Evolutionary conservation across 2,329 filamentous ascomycete genomes (phyloP), one percentile per base, ranked within the genome.

Genomic region (Metarhizium sp.): DNA sequence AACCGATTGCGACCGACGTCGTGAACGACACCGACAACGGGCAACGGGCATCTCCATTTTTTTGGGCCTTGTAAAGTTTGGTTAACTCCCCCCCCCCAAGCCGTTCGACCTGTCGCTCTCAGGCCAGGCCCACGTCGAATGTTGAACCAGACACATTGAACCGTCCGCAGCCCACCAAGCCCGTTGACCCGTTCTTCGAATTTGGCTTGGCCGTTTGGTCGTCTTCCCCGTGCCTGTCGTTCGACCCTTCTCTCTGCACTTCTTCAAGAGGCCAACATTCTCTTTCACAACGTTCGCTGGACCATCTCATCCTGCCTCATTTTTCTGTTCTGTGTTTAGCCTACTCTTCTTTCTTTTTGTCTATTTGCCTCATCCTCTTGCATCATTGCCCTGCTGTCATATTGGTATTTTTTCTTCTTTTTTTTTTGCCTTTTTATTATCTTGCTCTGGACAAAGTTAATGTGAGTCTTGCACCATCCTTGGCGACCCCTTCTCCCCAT

Each of bases 361-460:
- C 32, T 50, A 25, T 25, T 25, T 25, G 25, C 1, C 25, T 25
- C 25, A 25, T 25, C 25, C 4, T 18, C 6, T 4, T 42, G 11
- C 30, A 29, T 36, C 14, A 25, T 36, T 45, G 13, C 25, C 18
- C 18, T 45, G 11, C n/a, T 48, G 16, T 40, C 29, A 16, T 42
- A 25, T 25, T 25, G 25, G 25, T 25, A 4, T 25, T 25, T 25
- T 25, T 25, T 25, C n/a, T n/a, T n/a, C n/a, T 25, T 25, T 25
- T 25, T 25, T 25, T 25, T 25, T 25, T 25, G 25, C 25, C 14
- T 16, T n/a, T 13, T 14, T 43, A 20, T 57, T 36, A 48, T 54
- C 40, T 32, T 57, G 56, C 59, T 62, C 59, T 59, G 64, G 59
- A 7, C 42, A 63, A 68, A 57, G 69, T 69, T 65, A 69, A 69